phyloP scores from a whole-genome alignment of 306 rosid genomes.

The Rosa multiflora region DNA sequence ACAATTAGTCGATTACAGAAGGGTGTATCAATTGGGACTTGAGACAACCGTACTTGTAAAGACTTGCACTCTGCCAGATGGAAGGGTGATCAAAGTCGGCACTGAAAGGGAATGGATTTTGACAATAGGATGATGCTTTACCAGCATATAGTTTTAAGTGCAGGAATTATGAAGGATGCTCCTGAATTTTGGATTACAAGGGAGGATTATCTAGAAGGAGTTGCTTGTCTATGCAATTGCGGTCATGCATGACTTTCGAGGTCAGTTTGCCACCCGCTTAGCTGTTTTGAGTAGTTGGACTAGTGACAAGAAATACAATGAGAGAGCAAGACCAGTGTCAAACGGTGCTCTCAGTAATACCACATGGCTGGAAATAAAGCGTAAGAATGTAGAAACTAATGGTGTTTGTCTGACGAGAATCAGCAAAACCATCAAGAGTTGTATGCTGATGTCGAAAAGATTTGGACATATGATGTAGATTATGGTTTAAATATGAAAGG shows the following conservation, averaged over 20 bases:
- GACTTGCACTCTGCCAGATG: constrained; percentile 97
- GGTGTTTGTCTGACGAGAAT: constrained; percentile 16
- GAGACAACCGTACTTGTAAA: constrained; percentile 97
- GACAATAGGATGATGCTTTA: constrained; percentile 99
- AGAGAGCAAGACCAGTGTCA: constrained; percentile 22
- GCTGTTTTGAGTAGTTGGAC: constrained; percentile 15
- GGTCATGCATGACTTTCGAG: constrained; percentile 73
- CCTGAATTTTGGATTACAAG: constrained; percentile 97
- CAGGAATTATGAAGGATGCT: constrained; percentile 99
- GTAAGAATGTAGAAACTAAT: not conserved
- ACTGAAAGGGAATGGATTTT: constrained; percentile 99
- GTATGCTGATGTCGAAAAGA: not conserved
- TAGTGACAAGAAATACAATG: constrained; percentile 27
- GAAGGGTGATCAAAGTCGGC: constrained; percentile 98
- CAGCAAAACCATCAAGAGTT: not conserved
- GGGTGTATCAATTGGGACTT: constrained; percentile 98
- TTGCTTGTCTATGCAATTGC: constrained; percentile 80
- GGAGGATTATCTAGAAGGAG: constrained; percentile 93
- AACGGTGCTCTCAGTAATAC: constrained; percentile 24
- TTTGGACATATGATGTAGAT: too few relatives aligned
- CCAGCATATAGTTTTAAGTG: constrained; percentile 98
- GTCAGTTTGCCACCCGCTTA: constrained; percentile 27
- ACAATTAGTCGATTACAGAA: constrained; percentile 90
- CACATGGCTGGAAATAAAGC: not conserved
- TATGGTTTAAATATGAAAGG: too few relatives aligned